phyloP scores from a whole-genome alignment of 768 basidiomycete genomes.

The Naganishia randhawae region DNA sequence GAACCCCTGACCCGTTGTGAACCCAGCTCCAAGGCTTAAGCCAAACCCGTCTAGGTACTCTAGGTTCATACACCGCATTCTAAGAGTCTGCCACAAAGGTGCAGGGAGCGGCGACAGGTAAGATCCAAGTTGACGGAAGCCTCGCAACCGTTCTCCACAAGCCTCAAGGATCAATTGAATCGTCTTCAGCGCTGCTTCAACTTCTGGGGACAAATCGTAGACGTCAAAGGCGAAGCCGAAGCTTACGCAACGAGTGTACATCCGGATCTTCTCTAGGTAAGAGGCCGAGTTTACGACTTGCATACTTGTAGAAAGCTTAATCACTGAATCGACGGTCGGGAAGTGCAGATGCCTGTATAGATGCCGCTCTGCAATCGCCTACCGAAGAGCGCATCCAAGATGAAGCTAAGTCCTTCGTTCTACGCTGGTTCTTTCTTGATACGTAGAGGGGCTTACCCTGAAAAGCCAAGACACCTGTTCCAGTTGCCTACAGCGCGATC shows the following conservation, averaged over 20 bases:
- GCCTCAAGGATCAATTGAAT: background rate
- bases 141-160: background rate
- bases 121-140: slow-evolving; percentile 1
- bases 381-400: background rate
- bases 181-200: too few species aligned
- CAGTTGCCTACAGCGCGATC: background rate
- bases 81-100: background rate
- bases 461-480: background rate
- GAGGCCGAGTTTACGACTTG: background rate
- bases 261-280: background rate
- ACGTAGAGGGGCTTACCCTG: slow-evolving; percentile 4
- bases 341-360: slow-evolving; percentile 1
- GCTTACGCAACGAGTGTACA: slow-evolving; percentile 11
- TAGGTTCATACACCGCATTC: background rate
- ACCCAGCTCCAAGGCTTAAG: background rate
- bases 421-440: too few species aligned
- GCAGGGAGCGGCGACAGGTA: slow-evolving; percentile 17
- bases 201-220: background rate
- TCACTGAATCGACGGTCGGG: background rate
- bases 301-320: background rate
- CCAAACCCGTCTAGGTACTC: slow-evolving; percentile 5
- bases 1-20: background rate
- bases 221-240: slow-evolving; percentile 8
- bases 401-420: too few species aligned
- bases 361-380: background rate